phyloP scores from a whole-genome alignment of 306 rosid genomes.

The Sesbania bispinosa region DNA sequence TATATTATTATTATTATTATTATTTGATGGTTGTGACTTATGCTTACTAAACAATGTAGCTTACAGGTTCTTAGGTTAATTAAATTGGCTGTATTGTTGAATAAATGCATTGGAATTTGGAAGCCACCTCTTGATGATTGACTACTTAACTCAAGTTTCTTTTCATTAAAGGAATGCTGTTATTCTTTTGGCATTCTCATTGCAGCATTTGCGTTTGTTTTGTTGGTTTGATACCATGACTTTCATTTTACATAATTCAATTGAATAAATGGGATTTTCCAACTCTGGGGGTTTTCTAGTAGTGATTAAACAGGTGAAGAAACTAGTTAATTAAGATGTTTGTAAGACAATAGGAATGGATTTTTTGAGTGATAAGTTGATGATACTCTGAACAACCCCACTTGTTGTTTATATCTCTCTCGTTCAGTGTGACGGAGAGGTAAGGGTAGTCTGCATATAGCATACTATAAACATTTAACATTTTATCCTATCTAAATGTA shows the following conservation, averaged over 20 bases:
- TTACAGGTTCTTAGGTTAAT: neutral
- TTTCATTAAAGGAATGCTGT: neutral
- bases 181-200: constrained; percentile 3
- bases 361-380: neutral
- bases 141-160: neutral
- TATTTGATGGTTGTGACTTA: neutral
- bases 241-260: neutral
- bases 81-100: constrained; percentile 20
- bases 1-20: neutral
- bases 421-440: neutral
- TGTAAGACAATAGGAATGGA: neutral
- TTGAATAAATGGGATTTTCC: constrained; percentile 12
- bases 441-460: neutral
- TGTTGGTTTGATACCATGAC: neutral
- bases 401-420: neutral
- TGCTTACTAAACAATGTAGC: neutral
- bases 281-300: neutral
- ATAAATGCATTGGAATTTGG: constrained; percentile 27
- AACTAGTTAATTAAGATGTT: neutral
- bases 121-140: neutral
- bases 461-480: neutral
- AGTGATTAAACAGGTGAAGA: neutral
- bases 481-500: neutral
- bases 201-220: neutral
- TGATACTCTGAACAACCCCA: neutral